phyloP scores from a whole-genome alignment of 305 asterid genomes.

The Fraxinus nigra region DNA sequence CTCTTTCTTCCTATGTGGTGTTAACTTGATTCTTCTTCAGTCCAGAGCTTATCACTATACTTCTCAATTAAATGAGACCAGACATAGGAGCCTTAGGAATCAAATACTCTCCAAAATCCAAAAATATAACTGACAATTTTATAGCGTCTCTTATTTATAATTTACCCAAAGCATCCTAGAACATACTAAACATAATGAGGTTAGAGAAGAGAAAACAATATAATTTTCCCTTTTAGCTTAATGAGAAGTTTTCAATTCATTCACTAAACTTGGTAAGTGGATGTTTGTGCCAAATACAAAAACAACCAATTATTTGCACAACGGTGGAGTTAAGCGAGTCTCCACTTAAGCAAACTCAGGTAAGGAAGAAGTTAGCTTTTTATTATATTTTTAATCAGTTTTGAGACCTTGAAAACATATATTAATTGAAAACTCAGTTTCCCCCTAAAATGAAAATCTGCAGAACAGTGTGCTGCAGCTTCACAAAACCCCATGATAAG shows the following conservation, averaged over 20 bases:
- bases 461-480: background rate
- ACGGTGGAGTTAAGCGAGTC: background rate
- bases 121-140: background rate
- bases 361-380: background rate
- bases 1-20: too few species aligned
- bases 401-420: background rate
- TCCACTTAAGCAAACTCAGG: background rate
- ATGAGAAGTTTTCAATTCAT: background rate
- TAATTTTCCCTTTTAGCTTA: background rate
- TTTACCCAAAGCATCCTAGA: background rate
- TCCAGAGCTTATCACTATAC: background rate
- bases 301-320: background rate
- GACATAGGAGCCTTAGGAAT: background rate
- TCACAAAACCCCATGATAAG: background rate
- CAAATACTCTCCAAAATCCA: background rate
- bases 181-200: background rate
- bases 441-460: background rate
- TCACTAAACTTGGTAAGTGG: background rate
- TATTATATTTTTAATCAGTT: background rate
- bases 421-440: background rate
- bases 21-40: background rate
- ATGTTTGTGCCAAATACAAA: background rate
- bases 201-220: background rate
- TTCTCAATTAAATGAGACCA: background rate
- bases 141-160: background rate